Evolutionary conservation across 768 basidiomycete species (phyloP).

Genomic region (Melanogaster broomeanus): DNA sequence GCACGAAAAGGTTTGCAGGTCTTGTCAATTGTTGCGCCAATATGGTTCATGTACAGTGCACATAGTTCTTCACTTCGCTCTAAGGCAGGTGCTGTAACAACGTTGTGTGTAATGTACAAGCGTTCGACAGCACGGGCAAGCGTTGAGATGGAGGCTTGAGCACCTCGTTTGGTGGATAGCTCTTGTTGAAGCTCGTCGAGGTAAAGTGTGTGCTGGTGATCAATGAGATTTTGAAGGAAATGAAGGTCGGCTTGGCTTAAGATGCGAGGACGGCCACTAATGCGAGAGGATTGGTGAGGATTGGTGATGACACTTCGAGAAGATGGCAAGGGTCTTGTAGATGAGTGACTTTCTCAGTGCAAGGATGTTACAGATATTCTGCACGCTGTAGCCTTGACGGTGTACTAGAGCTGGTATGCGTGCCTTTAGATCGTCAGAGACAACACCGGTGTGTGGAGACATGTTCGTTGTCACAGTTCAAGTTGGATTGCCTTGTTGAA

Average conservation of each 20-base stretch:
- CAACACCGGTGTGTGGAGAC: no score
- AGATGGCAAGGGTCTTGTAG: neutral
- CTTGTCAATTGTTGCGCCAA: neutral
- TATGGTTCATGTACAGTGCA: no score
- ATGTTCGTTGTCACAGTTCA: no score
- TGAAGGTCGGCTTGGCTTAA: neutral
- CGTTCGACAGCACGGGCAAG: constrained; percentile 17
- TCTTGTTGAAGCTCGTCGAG: neutral
- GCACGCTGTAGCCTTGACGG: neutral
- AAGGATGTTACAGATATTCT: neutral
- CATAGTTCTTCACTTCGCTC: no score
- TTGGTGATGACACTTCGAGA: neutral
- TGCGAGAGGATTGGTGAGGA: neutral
- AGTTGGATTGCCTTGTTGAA: no score
- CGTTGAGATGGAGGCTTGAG: constrained; percentile 16
- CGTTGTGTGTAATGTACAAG: constrained; percentile 12
- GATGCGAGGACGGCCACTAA: neutral
- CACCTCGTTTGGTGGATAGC: neutral
- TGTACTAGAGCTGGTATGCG: no score
- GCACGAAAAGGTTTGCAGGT: constrained; percentile 6
- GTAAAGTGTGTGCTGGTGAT: neutral
- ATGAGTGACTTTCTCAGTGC: neutral
- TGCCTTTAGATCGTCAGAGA: no score
- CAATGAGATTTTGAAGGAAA: neutral
- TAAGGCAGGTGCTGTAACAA: neutral